Percentiles rank a stretch among this genome's conserved stretches.
Conservation (phyloP, 2,329 filamentous ascomycete species). For the Helminthosporium solani region DNA sequence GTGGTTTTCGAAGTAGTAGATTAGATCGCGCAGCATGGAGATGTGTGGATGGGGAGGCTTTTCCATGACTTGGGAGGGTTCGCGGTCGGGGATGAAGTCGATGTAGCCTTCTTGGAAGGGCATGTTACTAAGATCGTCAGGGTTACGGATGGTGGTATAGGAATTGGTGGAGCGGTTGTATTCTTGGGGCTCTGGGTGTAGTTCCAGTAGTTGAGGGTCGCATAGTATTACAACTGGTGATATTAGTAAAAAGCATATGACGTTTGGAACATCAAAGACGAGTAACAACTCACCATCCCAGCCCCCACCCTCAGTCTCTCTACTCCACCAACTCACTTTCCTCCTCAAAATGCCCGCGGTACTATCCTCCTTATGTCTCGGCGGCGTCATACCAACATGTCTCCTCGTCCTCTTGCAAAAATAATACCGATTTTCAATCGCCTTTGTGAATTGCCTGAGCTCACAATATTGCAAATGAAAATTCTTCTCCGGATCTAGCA, state of each 20-base stretch:
- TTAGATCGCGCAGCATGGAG: slow-evolving; percentile 31
- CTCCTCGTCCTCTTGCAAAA: slow-evolving; percentile 32
- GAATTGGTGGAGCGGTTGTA: slow-evolving; percentile 3
- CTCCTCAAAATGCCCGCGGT: slow-evolving; percentile 34
- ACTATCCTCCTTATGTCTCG: slow-evolving; percentile 22
- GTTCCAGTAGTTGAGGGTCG: slow-evolving; percentile 28
- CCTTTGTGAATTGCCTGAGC: slow-evolving; percentile 32
- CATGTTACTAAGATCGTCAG: slow-evolving; percentile 13
- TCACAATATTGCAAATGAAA: slow-evolving; percentile 40
- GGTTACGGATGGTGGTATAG: slow-evolving; percentile 5
- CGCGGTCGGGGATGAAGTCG: slow-evolving; percentile 27
- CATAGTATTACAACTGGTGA: slow-evolving; percentile 33
- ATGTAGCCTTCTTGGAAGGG: slow-evolving; percentile 36
- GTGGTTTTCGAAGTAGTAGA: slow-evolving; percentile 29
- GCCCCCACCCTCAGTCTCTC: slow-evolving; percentile 19
- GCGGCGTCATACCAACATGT: slow-evolving; percentile 37
- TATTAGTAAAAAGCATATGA: background rate
- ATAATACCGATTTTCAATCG: slow-evolving; percentile 20
- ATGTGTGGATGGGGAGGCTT: slow-evolving; percentile 22
- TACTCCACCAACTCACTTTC: slow-evolving; percentile 35
- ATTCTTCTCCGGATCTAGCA: slow-evolving; percentile 24
- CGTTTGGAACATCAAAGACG: background rate
- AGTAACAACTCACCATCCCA: slow-evolving; percentile 32
- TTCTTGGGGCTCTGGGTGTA: slow-evolving; percentile 16
- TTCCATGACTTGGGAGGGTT: background rate